Evolutionary conservation across 345 rosid species (phyloP).

Genomic region (Syzygium aqueum): DNA sequence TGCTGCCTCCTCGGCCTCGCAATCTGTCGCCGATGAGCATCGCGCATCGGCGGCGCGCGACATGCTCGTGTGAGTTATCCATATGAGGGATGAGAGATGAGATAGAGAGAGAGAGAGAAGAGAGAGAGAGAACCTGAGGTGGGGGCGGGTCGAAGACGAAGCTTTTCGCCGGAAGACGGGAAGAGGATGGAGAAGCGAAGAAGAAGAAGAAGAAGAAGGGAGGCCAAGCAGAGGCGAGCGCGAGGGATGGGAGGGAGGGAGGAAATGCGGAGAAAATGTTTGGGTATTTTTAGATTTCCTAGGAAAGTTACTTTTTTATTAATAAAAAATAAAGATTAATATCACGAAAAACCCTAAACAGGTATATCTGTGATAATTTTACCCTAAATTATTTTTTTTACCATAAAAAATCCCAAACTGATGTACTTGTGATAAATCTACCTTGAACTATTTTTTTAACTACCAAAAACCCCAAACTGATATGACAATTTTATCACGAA

Average conservation of each 20-base stretch:
- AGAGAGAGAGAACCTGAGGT: neutral
- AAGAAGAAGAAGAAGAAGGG: neutral
- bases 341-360: too few relatives aligned
- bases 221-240: neutral
- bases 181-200: neutral
- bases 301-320: neutral
- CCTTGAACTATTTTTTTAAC: too few relatives aligned
- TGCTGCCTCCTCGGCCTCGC: slow-evolving; percentile 4
- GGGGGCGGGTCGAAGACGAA: neutral
- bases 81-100: neutral
- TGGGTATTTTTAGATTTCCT: neutral
- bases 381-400: too few relatives aligned
- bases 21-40: neutral
- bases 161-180: neutral
- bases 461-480: too few relatives aligned
- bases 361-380: too few relatives aligned
- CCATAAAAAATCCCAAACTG: too few relatives aligned
- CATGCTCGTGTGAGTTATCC: neutral
- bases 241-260: neutral
- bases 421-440: too few relatives aligned
- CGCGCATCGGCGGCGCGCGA: neutral
- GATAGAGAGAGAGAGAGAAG: neutral
- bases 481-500: too few relatives aligned
- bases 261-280: neutral
- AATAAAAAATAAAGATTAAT: too few relatives aligned